Evolutionary conservation across 1,284 basidiomycete genomes (phyloP), one percentile per base, ranked within the genome.

Genomic region (Moesziomyces globuligerus): DNA sequence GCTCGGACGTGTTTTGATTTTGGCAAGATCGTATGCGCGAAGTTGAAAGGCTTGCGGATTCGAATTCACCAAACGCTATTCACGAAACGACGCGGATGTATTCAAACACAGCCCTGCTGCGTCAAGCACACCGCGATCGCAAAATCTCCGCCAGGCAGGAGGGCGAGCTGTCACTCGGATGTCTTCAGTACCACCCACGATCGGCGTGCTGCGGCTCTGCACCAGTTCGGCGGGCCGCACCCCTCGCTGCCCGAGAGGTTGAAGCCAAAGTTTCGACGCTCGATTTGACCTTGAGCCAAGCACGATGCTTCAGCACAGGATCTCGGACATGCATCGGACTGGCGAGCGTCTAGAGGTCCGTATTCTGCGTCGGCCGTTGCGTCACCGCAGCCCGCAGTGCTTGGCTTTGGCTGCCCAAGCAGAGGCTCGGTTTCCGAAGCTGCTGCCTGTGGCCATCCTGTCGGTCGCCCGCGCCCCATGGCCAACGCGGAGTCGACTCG

Each of bases 321-420:
- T n/a, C n/a, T n/a, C n/a, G n/a, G n/a, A n/a, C n/a, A n/a, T n/a
- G n/a, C n/a, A n/a, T n/a, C n/a, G n/a, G n/a, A n/a, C n/a, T n/a
- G n/a, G n/a, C n/a, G n/a, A n/a, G n/a, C n/a, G n/a, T n/a, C n/a
- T n/a, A n/a, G n/a, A n/a, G n/a, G n/a, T n/a, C n/a, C n/a, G n/a
- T n/a, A n/a, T n/a, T 23, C 37, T 21, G 37, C 37, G 21, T 39
- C 37, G 21, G 37, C 37, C 37, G 18, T 39, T 39, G 37, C 37
- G 37, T 23, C 37, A 39, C n/a, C 29, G 29, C n/a, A n/a, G n/a
- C n/a, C n/a, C n/a, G n/a, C n/a, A n/a, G n/a, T n/a, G n/a, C n/a
- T n/a, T n/a, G n/a, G n/a, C n/a, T n/a, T n/a, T n/a, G n/a, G n/a
- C n/a, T n/a, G n/a, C n/a, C n/a, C n/a, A n/a, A n/a, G n/a, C n/a